Percentiles rank a stretch among this genome's conserved stretches.
Evolutionary conservation across 805 yeast genomes (phyloP).

Genomic region (Schwanniomyces sp.): DNA sequence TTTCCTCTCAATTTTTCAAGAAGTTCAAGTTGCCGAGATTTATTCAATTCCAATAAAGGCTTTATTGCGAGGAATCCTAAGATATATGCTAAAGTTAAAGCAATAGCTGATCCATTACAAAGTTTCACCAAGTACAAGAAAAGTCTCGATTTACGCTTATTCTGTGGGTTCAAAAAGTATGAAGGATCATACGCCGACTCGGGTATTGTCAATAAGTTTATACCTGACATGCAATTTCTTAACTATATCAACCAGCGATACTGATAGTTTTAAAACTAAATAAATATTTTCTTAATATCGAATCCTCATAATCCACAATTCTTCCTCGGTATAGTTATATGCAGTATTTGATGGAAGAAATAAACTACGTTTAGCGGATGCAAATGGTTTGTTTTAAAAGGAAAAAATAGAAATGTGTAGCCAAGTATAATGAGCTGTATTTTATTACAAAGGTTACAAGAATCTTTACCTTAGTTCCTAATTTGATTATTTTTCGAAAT

Average conservation of each 20-base stretch:
- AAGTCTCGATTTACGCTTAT: constrained; percentile 20
- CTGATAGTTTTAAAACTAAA: not conserved
- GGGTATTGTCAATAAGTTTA: constrained; percentile 40
- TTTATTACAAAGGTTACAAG: too few species aligned
- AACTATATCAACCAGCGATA: not conserved
- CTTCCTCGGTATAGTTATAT: not conserved
- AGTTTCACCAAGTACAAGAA: constrained; percentile 26
- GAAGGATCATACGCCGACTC: constrained; percentile 37
- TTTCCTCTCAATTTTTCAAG: constrained; percentile 30
- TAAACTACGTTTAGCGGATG: too few species aligned
- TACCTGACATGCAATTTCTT: constrained; percentile 8
- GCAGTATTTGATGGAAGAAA: not conserved
- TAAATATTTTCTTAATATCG: not conserved
- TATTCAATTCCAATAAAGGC: constrained; percentile 33
- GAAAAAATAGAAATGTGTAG: too few species aligned
- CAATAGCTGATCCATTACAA: constrained; percentile 34
- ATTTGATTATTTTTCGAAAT: too few species aligned
- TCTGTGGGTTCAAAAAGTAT: constrained; percentile 12
- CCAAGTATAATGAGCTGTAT: too few species aligned
- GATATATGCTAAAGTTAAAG: constrained; percentile 27
- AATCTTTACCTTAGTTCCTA: too few species aligned
- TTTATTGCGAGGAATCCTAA: constrained; percentile 31
- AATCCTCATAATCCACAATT: not conserved
- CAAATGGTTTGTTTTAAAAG: too few species aligned
- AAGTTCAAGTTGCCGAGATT: constrained; percentile 30